Evolutionary conservation across 805 yeast species (phyloP).

Genomic region (Starmerella apicola): DNA sequence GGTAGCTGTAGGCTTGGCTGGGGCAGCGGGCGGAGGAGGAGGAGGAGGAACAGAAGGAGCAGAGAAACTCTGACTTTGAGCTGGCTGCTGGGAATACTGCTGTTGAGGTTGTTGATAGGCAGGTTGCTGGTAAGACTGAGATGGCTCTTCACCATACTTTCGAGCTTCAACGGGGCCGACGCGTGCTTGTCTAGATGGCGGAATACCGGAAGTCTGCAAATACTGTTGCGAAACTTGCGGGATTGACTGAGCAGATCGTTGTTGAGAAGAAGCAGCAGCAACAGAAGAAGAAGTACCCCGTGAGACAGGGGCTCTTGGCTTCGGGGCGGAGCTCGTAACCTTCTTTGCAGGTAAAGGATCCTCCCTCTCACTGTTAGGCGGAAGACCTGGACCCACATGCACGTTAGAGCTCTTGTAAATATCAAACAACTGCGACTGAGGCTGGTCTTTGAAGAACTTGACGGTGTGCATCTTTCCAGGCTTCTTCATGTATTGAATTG

Average conservation of each 20-base stretch:
- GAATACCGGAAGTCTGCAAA: conserved; percentile 19
- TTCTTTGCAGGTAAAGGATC: conserved; percentile 18
- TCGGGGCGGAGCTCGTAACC: conserved; percentile 5
- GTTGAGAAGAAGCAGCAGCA: conserved; percentile 6
- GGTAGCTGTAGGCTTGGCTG: conserved; percentile 60
- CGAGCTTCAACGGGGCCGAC: conserved; percentile 15
- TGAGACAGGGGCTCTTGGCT: conserved; percentile 7
- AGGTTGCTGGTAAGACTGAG: conserved; percentile 20
- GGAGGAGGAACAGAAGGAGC: conserved; percentile 20
- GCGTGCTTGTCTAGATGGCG: conserved; percentile 17
- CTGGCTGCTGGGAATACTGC: conserved; percentile 12
- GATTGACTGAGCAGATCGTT: background rate
- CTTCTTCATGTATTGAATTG: conserved; percentile 77
- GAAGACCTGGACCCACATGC: conserved; percentile 60
- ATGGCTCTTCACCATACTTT: conserved; percentile 17
- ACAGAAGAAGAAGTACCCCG: conserved; percentile 15
- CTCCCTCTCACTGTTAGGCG: conserved; percentile 57
- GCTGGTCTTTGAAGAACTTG: conserved; percentile 47
- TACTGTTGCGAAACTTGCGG: conserved; percentile 18
- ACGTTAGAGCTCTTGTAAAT: conserved; percentile 80
- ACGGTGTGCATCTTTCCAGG: conserved; percentile 68
- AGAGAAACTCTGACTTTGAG: conserved; percentile 1
- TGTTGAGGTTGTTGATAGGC: conserved; percentile 17
- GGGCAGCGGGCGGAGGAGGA: conserved; percentile 57
- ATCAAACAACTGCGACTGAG: conserved; percentile 62